A percentile compares a stretch with the other conserved stretches of the same genome.
phyloP scores from a whole-genome alignment of 2,329 filamentous ascomycete species.

The Hypoxylon sp. region DNA sequence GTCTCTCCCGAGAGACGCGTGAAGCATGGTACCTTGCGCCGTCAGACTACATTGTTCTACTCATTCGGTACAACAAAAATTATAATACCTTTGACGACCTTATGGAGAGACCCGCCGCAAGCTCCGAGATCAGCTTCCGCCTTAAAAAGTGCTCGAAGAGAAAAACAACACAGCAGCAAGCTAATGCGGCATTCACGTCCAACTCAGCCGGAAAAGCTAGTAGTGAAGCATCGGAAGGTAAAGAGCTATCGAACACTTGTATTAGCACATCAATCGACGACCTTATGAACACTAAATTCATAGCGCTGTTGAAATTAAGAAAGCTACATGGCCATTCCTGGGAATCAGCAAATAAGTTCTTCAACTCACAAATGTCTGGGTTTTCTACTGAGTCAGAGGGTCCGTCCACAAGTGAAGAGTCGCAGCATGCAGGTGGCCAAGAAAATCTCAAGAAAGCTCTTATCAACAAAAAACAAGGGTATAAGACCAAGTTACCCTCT shows the following conservation, averaged over 20 bases:
- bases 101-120: constrained; percentile 56
- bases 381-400: not conserved
- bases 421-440: not conserved
- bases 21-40: constrained; percentile 80
- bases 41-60: constrained; percentile 78
- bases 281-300: constrained; percentile 75
- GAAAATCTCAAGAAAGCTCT: not conserved
- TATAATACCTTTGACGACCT: constrained; percentile 73
- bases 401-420: no score
- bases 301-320: constrained; percentile 72
- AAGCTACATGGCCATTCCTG: constrained; percentile 68
- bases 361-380: constrained; percentile 12
- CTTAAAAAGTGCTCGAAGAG: constrained; percentile 79
- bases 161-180: constrained; percentile 74
- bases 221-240: constrained; percentile 33
- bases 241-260: constrained; percentile 68
- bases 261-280: constrained; percentile 79
- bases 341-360: constrained; percentile 72
- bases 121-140: constrained; percentile 65
- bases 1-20: constrained; percentile 79
- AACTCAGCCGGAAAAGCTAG: constrained; percentile 37
- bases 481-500: constrained; percentile 43
- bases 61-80: constrained; percentile 73
- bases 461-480: not conserved
- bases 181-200: constrained; percentile 63